Base-by-base conservation (phyloP, 2,329 filamentous ascomycete species). In the Pyrenophora tritici-repentis region DNA sequence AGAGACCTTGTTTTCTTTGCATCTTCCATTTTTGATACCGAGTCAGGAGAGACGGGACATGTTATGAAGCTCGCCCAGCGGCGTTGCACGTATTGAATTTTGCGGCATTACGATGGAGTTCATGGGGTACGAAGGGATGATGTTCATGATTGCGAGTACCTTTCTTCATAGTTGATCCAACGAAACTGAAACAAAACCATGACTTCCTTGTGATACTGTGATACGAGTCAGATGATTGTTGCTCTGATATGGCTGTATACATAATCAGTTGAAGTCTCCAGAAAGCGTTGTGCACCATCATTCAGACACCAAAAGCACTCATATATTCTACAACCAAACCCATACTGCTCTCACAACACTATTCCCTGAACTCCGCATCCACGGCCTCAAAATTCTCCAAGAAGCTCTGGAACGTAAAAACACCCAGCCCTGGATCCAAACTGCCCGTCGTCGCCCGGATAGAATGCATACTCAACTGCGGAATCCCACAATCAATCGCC, bases 381-480 rank as follows among this genome's bases (percentile, higher is more conserved):
- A 97, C 87, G 66, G 83, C 81, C 79, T 96, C 91, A 79, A 88
- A 97, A 56, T 87, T 79, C 65, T 96, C 90, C 62, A 96, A 83
- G 73, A 96, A 96, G 1, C 87, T 91, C 79, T 90, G 89, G 78
- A 96, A 97, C 60, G 91, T 84, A 75, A 90, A 87, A 14, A 94
- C 89, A 3, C 92, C 93, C 59, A 97, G 76, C 0, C 93, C 93
- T 0, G 93, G 93, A 68, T 97, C 93, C 58, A 92, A 73, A 32
- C 84, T 83, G 2, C 93, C 93, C 0, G 90, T 96, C 0, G 91
- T 96, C 0, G 93, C 93, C 20, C 93, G 83, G 60, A 97, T 89
- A 44, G 86, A 90, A 74, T 97, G 93, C 93, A 97, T 97, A 68
- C 88, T 93, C 63, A 97, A 76, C 77, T 97, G 93, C 4, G 91